Evolutionary conservation across 441 rosid genomes (phyloP).

Genomic region (Populus trichocarpa): DNA sequence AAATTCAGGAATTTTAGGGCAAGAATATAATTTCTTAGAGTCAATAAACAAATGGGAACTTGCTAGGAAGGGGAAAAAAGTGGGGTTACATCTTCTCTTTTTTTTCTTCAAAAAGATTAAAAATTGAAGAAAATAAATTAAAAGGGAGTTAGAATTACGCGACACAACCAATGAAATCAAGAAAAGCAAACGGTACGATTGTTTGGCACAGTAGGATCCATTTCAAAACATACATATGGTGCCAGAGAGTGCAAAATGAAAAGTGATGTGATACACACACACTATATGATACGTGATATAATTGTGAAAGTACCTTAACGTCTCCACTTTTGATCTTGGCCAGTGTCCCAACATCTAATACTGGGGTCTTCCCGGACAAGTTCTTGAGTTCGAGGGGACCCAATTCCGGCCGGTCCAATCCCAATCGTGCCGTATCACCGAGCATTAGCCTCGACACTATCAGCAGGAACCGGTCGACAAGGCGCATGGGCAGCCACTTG

Average conservation of each 20-base stretch:
- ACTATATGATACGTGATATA: background rate
- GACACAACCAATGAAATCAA: conserved; percentile 5
- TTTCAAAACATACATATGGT: conserved; percentile 10
- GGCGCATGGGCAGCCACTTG: conserved; percentile 67
- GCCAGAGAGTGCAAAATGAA: conserved; percentile 11
- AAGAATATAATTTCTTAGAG: background rate
- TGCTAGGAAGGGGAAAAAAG: background rate
- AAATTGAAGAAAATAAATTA: too few relatives aligned
- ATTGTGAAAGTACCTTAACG: conserved; percentile 53
- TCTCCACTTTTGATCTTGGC: conserved; percentile 68
- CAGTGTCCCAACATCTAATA: conserved; percentile 74
- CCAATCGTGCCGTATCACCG: conserved; percentile 66
- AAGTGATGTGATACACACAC: conserved; percentile 18
- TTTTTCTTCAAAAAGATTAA: too few relatives aligned
- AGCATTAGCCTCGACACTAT: conserved; percentile 50
- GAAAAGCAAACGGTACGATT: conserved; percentile 11
- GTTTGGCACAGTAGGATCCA: conserved; percentile 17
- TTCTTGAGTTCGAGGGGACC: conserved; percentile 83
- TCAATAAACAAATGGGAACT: background rate
- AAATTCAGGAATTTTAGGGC: background rate
- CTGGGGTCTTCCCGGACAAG: conserved; percentile 79
- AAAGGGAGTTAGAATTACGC: background rate
- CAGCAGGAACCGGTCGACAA: conserved; percentile 66
- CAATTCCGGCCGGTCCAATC: conserved; percentile 57
- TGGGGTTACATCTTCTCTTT: background rate